phyloP scores from a whole-genome alignment of 2,329 filamentous ascomycete species.

The Ascochyta clinopodiicola region DNA sequence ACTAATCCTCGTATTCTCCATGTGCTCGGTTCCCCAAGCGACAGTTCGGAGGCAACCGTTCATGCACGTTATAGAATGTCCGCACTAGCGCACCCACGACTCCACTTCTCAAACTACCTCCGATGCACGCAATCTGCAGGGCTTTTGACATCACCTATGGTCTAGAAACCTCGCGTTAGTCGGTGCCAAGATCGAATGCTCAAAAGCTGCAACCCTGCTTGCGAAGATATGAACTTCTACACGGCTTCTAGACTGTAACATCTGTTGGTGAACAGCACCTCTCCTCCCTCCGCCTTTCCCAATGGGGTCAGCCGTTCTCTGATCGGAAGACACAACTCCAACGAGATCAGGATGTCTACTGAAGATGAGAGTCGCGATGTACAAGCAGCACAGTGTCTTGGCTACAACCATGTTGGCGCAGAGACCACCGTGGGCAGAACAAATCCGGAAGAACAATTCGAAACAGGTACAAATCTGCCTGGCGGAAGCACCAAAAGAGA shows the following conservation, averaged over 20 bases:
- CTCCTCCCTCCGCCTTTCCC: too few species aligned
- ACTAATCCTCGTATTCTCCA: too few species aligned
- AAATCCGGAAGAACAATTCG: conserved; percentile 64
- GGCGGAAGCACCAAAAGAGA: background rate
- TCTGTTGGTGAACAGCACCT: too few species aligned
- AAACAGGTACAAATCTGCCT: conserved; percentile 63
- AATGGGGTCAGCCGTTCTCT: too few species aligned
- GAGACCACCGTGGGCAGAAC: conserved; percentile 62
- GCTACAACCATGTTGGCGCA: conserved; percentile 62
- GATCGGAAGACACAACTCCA: background rate
- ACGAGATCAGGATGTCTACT: conserved; percentile 44
- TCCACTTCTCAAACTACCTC: background rate
- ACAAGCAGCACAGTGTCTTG: conserved; percentile 67
- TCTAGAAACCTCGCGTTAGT: too few species aligned
- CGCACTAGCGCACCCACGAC: background rate
- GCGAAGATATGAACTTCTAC: too few species aligned
- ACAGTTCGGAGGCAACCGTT: too few species aligned
- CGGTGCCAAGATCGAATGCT: too few species aligned
- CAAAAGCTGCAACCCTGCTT: too few species aligned
- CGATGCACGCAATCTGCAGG: background rate
- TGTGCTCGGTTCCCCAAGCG: too few species aligned
- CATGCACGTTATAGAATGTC: background rate
- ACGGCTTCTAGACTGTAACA: too few species aligned
- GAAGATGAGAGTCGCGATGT: conserved; percentile 11
- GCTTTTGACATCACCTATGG: background rate